Base-by-base conservation (phyloP, 306 rosid species). In the Rosa rugosa region DNA sequence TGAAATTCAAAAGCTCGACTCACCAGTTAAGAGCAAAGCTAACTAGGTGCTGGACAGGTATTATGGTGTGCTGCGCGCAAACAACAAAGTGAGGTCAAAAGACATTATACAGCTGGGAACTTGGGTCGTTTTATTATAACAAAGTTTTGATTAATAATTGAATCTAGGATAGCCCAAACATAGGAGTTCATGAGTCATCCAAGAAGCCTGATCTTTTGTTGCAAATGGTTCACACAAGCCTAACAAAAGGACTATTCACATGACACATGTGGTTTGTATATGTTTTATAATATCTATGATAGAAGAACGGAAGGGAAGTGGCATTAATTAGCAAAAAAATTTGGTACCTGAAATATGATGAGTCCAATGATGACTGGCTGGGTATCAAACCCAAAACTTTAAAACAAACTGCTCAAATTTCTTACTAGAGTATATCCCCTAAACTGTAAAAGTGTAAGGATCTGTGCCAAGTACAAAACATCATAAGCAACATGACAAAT, bases 281-380 rank as follows among this genome's bases (percentile, higher is more conserved):
- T 16, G 34, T 44, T 45, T n/a, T 31, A 45, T 20, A 65, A 25
- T 25, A 60, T 59, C 27, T 27, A 23, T 4, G 23, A 56, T 53
- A 14, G 44, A 62, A 45, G 79, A 45, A 60, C 23, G 11, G 63
- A 25, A 25, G 34, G 25, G 50, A 75, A 60, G 40, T n/a, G 34
- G n/a, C 20, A 25, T 25, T 25, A 25, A 11, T 10, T 8, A 42
- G 11, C 40, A 62, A 41, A 42, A 74, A 41, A 8, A 20, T 44
- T 67, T 72, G 59, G 40, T 78, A 95, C 99, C 97, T 95, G 99
- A 72, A 95, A 95, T 82, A 95, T 80, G 81, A 95, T 84, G 75
- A 95, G 94, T 83, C 99, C 96, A 85, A 87, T 93, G 71, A 93
- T 97, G 68, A 95, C 99, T 34, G 99, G 99, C 79, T 92, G 97